Evolutionary conservation across 495 filamentous ascomycete species (phyloP), one percentile per base, ranked within the genome.

Genomic region (Cudoniella acicularis): DNA sequence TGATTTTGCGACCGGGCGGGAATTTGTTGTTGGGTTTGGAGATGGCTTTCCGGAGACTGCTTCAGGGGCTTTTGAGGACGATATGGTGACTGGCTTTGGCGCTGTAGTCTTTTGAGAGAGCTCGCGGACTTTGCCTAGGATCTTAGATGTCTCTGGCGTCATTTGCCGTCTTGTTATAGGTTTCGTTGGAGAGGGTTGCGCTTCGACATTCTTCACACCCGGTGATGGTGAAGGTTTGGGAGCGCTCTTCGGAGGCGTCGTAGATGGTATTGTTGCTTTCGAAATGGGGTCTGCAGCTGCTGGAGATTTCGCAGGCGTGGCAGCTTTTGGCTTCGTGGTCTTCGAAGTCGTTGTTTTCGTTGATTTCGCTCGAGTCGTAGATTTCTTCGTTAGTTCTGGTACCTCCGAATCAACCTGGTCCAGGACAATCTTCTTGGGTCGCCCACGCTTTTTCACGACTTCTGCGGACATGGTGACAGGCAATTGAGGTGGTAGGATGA

Each of bases 351-450:
- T 50, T 59, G 55, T 41, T 21, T 64, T 64, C 1, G 62, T 68
- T n/a, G 61, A 59, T 46, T 64, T 67, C 22, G 57, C 27, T 47
- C 62, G 47, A 0, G 57, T 60, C 1, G 56, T 55, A 10, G 59
- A 13, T 48, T 60, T 63, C 49, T 61, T 60, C 4, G 22, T 48
- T n/a, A 50, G 2, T 41, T 63, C 56, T 10, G 57, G 22, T 2
- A 58, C 11, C 13, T 63, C 60, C 8, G 56, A 41, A 21, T 68
- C 63, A 11, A 64, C 27, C 18, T 56, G 49, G 8, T 66, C 66
- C 9, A 54, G 16, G 20, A 66, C 62, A 17, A 66, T 55, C 60
- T 68, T 68, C 60, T 64, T 65, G 8, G 66, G 66, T 36, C 66
- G 63, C 24, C 66, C 66, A 21, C 66, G 50, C 30, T 64, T 66